Conservation (phyloP, 768 basidiomycete genomes). For the Calocybe indica region DNA sequence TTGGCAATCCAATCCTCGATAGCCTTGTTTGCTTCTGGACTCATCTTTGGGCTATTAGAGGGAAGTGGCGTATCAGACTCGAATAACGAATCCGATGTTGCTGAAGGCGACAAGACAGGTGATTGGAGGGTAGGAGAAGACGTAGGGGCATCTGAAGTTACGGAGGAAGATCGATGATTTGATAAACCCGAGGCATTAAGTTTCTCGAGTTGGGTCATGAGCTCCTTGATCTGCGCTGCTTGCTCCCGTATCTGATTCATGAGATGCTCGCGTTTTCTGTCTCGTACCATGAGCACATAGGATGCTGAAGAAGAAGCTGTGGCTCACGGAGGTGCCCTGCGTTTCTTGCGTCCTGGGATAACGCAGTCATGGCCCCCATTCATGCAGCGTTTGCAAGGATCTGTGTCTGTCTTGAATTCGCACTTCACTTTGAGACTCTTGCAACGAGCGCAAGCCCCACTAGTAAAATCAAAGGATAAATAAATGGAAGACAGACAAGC, state of each 20-base stretch:
- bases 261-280: slow-evolving; percentile 76
- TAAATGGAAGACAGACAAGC: not conserved
- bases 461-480: slow-evolving; percentile 7
- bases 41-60: slow-evolving; percentile 14
- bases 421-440: slow-evolving; percentile 68
- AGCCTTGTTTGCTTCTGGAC: slow-evolving; percentile 43
- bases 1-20: slow-evolving; percentile 75
- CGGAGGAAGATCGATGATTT: slow-evolving; percentile 12
- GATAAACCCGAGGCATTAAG: slow-evolving; percentile 20
- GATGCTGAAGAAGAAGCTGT: not conserved
- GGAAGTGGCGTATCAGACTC: slow-evolving; percentile 15
- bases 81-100: slow-evolving; percentile 20
- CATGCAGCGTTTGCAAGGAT: slow-evolving; percentile 71
- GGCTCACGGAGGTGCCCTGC: slow-evolving; percentile 71
- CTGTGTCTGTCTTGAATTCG: slow-evolving; percentile 66
- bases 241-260: slow-evolving; percentile 72
- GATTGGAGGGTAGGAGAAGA: slow-evolving; percentile 25
- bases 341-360: slow-evolving; percentile 81
- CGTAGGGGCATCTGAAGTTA: slow-evolving; percentile 16
- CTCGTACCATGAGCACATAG: not conserved
- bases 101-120: slow-evolving; percentile 32
- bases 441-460: slow-evolving; percentile 68
- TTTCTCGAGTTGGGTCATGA: slow-evolving; percentile 64
- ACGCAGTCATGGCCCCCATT: slow-evolving; percentile 68
- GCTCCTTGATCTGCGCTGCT: slow-evolving; percentile 61